Base-by-base conservation (phyloP, 148 eudicot species). In the Selenicereus undatus region DNA sequence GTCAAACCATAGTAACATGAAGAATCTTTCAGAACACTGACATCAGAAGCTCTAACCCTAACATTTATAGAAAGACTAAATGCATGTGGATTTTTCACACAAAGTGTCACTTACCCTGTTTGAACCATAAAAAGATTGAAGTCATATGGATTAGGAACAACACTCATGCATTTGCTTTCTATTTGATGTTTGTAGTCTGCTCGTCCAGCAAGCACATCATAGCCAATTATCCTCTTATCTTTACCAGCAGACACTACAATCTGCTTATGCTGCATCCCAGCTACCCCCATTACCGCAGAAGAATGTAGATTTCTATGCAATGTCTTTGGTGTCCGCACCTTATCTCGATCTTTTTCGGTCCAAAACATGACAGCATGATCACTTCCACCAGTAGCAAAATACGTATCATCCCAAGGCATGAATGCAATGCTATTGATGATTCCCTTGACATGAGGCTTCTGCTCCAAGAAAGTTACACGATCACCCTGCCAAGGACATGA, bases 271-370 rank as follows among this genome's bases (percentile, higher is more conserved):
- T 84, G 92, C 94, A 96, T 84, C 82, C 99, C 99, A 74, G 99
- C 94, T 81, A 96, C 92, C 83, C 99, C 98, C 99, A 92, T 96
- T 58, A 96, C 99, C 71, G 98, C 99, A 39, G 98, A 92, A 50
- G 98, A 88, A 86, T 96, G 99, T 65, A 82, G 50, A 79, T 76
- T 87, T 76, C 94, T 89, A 83, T 93, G 98, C 85, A 96, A 75
- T 72, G 85, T 13, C 85, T 87, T 92, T 42, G 94, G 93, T 81
- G 90, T 94, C 98, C 98, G 93, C 32, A 45, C 73, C 71, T 86
- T 85, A 24, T 87, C 90, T 65, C 82, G 89, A 75, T 88, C 89
- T 81, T 87, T 89, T 64, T 89, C 93, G 36, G 81, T 91, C 98
- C 99, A 96, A 24, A 88, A 81, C 51, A 93, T 79, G 58, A 93